Evolutionary conservation across 768 basidiomycete species (phyloP).

Genomic region (Serendipita sp.): DNA sequence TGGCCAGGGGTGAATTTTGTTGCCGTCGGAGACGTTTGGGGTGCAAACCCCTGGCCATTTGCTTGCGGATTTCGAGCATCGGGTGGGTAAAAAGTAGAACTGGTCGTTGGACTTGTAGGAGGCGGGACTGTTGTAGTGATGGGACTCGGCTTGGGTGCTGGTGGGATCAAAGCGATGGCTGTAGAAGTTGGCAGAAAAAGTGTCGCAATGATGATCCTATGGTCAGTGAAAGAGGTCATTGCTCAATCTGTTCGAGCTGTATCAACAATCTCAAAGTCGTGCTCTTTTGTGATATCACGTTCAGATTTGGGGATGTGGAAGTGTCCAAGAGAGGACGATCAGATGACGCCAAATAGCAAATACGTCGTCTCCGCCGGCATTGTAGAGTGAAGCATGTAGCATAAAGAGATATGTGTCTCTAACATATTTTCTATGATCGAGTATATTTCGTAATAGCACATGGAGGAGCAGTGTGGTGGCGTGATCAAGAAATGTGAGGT

Average conservation of each 20-base stretch:
- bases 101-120: not conserved
- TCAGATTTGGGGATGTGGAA: not conserved
- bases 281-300: not conserved
- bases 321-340: not conserved
- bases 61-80: slow-evolving; percentile 10
- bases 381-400: not conserved
- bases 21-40: not conserved
- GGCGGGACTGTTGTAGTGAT: slow-evolving; percentile 11
- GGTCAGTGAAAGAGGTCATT: slow-evolving; percentile 61
- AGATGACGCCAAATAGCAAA: not conserved
- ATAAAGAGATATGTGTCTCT: no score
- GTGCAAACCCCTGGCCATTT: slow-evolving; percentile 9
- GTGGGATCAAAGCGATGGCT: slow-evolving; percentile 40
- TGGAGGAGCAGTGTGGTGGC: no score
- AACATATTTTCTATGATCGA: no score
- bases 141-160: slow-evolving; percentile 31
- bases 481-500: no score
- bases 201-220: slow-evolving; percentile 66
- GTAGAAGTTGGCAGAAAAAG: slow-evolving; percentile 69
- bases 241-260: not conserved
- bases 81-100: not conserved
- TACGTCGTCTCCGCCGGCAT: not conserved
- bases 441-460: no score
- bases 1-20: not conserved
- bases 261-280: not conserved